Percentiles rank a stretch among this genome's conserved stretches.
These are phyloP conservation scores for Fusarium sp. DNA, from an alignment of 2,329 filamentous ascomycete species.

Conservation along the genomic window DNA sequence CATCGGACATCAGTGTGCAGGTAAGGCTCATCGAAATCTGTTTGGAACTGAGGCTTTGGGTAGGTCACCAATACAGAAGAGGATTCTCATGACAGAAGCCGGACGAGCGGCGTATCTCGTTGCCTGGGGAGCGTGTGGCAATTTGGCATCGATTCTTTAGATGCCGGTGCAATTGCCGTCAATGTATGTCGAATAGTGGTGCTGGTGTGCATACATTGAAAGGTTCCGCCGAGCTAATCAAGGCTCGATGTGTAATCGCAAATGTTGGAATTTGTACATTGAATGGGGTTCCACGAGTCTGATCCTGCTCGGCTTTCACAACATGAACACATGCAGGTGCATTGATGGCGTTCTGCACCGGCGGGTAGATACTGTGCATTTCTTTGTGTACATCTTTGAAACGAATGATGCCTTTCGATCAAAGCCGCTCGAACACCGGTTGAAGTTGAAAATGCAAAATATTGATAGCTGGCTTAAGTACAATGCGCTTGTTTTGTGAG, in stretches of 20 bases:
- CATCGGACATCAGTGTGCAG: background rate
- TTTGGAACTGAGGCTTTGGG: background rate
- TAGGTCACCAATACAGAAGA: background rate
- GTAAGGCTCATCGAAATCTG: background rate
- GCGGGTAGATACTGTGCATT: background rate
- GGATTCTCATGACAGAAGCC: background rate
- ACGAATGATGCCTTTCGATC: background rate
- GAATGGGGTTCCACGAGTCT: constrained; percentile 12
- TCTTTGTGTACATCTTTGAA: background rate
- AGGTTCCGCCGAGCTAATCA: background rate
- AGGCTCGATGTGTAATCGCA: background rate
- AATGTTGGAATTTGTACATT: background rate
- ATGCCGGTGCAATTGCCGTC: background rate
- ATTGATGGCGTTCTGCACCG: constrained; percentile 1
- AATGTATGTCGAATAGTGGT: background rate
- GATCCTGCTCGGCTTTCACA: constrained; percentile 24
- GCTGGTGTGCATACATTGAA: background rate
- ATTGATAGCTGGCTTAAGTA: background rate
- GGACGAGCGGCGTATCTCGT: background rate
- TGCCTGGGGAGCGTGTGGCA: background rate
- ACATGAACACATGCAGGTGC: constrained; percentile 20
- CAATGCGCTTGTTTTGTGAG: background rate
- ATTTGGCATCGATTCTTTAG: background rate
- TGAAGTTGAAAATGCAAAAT: background rate
- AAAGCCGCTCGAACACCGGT: background rate